Conservation (phyloP, 2,329 filamentous ascomycete species). For the Colletotrichum tropicale region DNA sequence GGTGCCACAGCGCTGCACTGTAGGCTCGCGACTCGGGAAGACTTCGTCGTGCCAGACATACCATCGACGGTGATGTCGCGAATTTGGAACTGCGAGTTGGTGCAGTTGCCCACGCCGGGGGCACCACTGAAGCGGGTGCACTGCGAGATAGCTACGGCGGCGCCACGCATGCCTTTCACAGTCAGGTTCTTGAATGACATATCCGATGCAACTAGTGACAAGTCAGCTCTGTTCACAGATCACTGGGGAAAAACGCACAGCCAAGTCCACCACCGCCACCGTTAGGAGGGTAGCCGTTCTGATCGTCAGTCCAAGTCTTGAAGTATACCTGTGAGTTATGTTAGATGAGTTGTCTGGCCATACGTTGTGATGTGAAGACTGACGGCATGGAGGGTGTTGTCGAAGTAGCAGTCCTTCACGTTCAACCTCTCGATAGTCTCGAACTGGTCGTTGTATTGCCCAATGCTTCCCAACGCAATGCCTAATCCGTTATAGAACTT, state of each 20-base stretch:
- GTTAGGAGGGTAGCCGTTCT: slow-evolving; percentile 49
- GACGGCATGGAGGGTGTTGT: slow-evolving; percentile 40
- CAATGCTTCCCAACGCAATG: slow-evolving; percentile 52
- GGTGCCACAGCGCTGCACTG: slow-evolving; percentile 7
- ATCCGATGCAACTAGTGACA: background rate
- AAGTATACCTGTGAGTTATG: slow-evolving; percentile 46
- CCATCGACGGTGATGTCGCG: slow-evolving; percentile 24
- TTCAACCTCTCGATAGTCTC: slow-evolving; percentile 47
- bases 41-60: slow-evolving; percentile 2
- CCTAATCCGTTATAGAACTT: slow-evolving; percentile 45
- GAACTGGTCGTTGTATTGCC: slow-evolving; percentile 47
- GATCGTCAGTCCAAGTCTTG: slow-evolving; percentile 54
- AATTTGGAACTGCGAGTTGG: slow-evolving; percentile 35
- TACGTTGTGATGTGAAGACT: background rate
- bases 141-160: slow-evolving; percentile 33
- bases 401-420: slow-evolving; percentile 40
- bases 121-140: slow-evolving; percentile 32
- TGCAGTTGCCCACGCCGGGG: slow-evolving; percentile 34
- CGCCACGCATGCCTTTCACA: slow-evolving; percentile 20
- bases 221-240: background rate
- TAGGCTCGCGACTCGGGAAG: background rate
- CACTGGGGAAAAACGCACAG: slow-evolving; percentile 27
- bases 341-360: background rate
- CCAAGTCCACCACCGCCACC: slow-evolving; percentile 53
- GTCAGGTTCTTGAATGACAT: slow-evolving; percentile 13